These are phyloP conservation scores for Rhodotorula diobovata DNA, from an alignment of 768 basidiomycete species.

Conservation along the genomic window DNA sequence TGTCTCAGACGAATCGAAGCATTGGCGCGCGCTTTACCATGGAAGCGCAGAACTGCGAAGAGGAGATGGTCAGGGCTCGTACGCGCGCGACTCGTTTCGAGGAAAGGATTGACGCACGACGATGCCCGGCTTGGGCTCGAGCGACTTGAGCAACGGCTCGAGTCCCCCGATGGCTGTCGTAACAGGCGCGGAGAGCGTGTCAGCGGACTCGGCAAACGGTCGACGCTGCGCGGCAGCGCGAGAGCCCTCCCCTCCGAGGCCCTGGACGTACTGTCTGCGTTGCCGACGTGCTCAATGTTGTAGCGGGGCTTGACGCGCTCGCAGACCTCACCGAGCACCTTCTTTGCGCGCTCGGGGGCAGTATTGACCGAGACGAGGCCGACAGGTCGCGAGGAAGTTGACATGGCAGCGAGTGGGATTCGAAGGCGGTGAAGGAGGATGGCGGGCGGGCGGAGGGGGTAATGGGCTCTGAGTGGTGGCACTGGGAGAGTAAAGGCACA, in stretches of 20 bases:
- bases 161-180: slow-evolving; percentile 45
- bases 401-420: not conserved
- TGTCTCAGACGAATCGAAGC: not conserved
- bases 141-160: slow-evolving; percentile 41
- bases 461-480: too few species aligned
- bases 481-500: too few species aligned
- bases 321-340: slow-evolving; percentile 44
- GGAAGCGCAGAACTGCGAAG: slow-evolving; percentile 19
- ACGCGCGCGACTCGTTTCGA: not conserved
- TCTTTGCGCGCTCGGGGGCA: slow-evolving; percentile 45
- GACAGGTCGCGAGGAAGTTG: slow-evolving; percentile 16
- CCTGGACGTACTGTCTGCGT: slow-evolving; percentile 38
- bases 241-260: too few species aligned
- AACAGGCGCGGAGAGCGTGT: too few species aligned
- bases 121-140: slow-evolving; percentile 40
- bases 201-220: too few species aligned
- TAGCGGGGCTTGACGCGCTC: slow-evolving; percentile 44
- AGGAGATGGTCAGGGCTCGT: too few species aligned
- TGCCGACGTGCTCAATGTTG: slow-evolving; percentile 44
- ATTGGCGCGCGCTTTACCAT: slow-evolving; percentile 34
- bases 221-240: too few species aligned
- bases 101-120: not conserved
- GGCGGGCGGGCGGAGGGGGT: too few species aligned
- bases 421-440: not conserved
- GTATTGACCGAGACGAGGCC: slow-evolving; percentile 46